Evolutionary conservation across 139 green algal genomes (phyloP).

Genomic region (Nannochloris sp.): DNA sequence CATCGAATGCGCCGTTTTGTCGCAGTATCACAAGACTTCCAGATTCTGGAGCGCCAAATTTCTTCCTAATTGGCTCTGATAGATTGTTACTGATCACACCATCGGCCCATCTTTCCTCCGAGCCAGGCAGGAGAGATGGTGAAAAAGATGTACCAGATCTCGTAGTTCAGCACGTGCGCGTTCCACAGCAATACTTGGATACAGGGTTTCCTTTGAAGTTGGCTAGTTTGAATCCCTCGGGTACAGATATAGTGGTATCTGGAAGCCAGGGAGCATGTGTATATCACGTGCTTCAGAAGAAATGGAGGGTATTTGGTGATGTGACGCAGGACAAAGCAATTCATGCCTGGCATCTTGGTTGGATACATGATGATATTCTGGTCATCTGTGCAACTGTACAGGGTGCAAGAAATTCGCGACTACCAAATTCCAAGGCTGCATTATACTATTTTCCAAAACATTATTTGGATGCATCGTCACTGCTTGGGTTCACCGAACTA

Average conservation of each 20-base stretch:
- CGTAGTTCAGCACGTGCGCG: slow-evolving; percentile 43
- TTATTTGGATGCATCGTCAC: slow-evolving; percentile 75
- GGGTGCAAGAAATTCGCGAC: no score
- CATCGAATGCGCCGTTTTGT: not conserved
- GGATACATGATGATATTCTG: slow-evolving; percentile 46
- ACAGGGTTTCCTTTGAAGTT: slow-evolving; percentile 50
- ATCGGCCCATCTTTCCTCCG: no score
- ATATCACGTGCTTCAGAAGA: slow-evolving; percentile 46
- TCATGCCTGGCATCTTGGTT: slow-evolving; percentile 41
- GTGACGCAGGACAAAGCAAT: slow-evolving; percentile 65
- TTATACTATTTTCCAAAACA: slow-evolving; percentile 42
- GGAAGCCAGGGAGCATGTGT: slow-evolving; percentile 65
- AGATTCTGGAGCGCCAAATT: no score
- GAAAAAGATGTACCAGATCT: slow-evolving; percentile 25
- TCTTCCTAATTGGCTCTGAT: no score
- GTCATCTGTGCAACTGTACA: slow-evolving; percentile 7
- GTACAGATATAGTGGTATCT: slow-evolving; percentile 76
- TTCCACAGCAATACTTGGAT: slow-evolving; percentile 59
- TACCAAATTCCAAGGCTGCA: not conserved
- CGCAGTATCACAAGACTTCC: not conserved
- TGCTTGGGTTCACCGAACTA: slow-evolving; percentile 38
- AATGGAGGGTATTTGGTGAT: slow-evolving; percentile 81
- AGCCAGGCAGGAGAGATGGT: not conserved
- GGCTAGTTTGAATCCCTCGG: slow-evolving; percentile 38
- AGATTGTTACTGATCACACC: no score